Evolutionary conservation across 129 eudicot species (phyloP), one percentile per base, ranked within the genome.

Genomic region (Centrapalus pauciflorus): DNA sequence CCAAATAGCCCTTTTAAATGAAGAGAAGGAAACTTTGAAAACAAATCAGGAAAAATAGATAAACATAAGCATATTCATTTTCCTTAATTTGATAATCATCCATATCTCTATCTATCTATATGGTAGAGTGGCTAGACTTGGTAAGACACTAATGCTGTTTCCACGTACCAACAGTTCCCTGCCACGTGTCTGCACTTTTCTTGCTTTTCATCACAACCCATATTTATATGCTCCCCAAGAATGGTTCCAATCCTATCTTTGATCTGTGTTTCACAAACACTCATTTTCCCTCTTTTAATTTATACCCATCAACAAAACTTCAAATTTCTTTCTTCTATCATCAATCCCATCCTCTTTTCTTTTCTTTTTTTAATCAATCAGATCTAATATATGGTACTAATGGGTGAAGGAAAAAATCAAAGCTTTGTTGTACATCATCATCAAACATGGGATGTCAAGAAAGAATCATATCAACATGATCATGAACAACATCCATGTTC

Each of bases 191-290:
- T 10, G 9, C 34, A 5, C 54, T 66, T 75, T 74, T 74, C 32
- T 43, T 56, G 61, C 16, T 41, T 19, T 2, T 27, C 17, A 41
- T 73, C 71, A 21, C 33, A 66, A 65, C 27, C 63, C 74, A 75
- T 66, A 75, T 75, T 75, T 75, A 75, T 75, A 75, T 75, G 79
- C 77, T 75, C 79, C 72, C 79, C 74, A 34, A 56, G 25, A 43
- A 56, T 66, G 67, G 43, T 26, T 25, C 66, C 74, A 56, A 66
- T 67, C 62, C 79, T 75, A 74, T 66, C 79, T 46, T 66, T 74
- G 74, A 56, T 75, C 50, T 56, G 28, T 66, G 61, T 74, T 66
- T 66, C 79, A 14, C 61, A 75, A 75, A 75, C 74, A 66, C 67
- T 24, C 62, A 56, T 56, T 61, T 38, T 33, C 27, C 24, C 21